These are phyloP conservation scores for Aphanomyces invadans DNA, from an alignment of 352 stramenopile species.

Conservation along the genomic window DNA sequence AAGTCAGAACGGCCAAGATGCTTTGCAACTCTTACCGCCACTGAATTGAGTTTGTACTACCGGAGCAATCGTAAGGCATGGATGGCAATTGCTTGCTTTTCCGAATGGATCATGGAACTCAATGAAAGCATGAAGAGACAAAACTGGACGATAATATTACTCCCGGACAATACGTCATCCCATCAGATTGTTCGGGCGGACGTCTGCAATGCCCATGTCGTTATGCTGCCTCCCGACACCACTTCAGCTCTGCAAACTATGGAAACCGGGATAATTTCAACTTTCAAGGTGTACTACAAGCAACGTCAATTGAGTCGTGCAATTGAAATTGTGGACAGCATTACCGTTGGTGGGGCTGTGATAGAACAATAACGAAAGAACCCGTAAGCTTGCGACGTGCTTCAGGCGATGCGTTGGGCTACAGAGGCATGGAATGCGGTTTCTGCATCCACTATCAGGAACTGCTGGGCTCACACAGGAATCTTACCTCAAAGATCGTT, in stretches of 20 bases:
- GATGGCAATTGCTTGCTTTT: conserved; percentile 35
- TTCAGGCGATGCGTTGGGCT: neutral
- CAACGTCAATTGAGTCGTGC: conserved; percentile 5
- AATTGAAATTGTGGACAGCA: conserved; percentile 3
- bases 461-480: conserved; percentile 8
- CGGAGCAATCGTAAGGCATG: conserved; percentile 27
- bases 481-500: conserved; percentile 4
- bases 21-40: conserved; percentile 23
- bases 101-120: conserved; percentile 30
- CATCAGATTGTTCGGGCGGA: neutral
- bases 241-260: neutral
- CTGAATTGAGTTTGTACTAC: conserved; percentile 31
- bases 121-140: conserved; percentile 27
- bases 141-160: conserved; percentile 28
- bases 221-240: neutral
- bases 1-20: conserved; percentile 31
- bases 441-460: neutral
- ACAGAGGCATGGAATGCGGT: neutral
- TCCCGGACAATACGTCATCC: conserved; percentile 28
- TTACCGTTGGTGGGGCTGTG: neutral
- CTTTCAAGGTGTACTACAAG: conserved; percentile 9
- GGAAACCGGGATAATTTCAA: neutral
- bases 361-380: neutral
- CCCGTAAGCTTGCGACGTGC: neutral
- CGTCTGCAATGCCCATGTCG: neutral